Evolutionary conservation across 148 eudicot species (phyloP).

Genomic region (Camellia lanceoleosa): DNA sequence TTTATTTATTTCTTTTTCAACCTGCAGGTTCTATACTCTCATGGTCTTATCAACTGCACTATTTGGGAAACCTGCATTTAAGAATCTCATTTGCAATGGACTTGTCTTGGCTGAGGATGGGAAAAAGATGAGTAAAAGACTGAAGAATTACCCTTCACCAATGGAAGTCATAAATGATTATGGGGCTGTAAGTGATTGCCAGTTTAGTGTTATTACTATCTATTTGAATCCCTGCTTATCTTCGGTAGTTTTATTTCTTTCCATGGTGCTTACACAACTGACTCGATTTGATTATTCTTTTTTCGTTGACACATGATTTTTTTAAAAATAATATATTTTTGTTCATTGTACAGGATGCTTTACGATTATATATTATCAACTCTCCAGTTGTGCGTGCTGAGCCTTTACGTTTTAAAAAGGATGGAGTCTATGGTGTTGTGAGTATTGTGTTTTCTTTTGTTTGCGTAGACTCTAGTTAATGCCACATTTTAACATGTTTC

Average conservation of each 20-base stretch:
- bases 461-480: background rate
- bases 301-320: no score
- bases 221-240: background rate
- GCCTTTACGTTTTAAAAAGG: slow-evolving; percentile 87
- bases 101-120: slow-evolving; percentile 99
- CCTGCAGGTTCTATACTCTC: slow-evolving; percentile 84
- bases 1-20: slow-evolving; percentile 3
- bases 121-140: slow-evolving; percentile 94
- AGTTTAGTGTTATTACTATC: slow-evolving; percentile 3
- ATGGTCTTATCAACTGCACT: slow-evolving; percentile 98
- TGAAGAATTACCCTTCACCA: slow-evolving; percentile 86
- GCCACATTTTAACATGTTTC: background rate
- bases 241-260: background rate
- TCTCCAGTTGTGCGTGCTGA: slow-evolving; percentile 99
- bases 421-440: slow-evolving; percentile 91
- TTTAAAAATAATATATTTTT: background rate
- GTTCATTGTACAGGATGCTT: slow-evolving; percentile 58
- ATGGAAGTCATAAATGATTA: slow-evolving; percentile 74
- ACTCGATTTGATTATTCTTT: background rate
- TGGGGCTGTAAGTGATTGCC: slow-evolving; percentile 76
- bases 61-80: slow-evolving; percentile 89
- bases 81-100: slow-evolving; percentile 96
- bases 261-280: background rate
- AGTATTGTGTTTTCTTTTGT: slow-evolving; percentile 17
- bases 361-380: slow-evolving; percentile 83